Base-by-base conservation (phyloP, 2,329 filamentous ascomycete genomes). In the Aspergillus pseudoglaucus region DNA sequence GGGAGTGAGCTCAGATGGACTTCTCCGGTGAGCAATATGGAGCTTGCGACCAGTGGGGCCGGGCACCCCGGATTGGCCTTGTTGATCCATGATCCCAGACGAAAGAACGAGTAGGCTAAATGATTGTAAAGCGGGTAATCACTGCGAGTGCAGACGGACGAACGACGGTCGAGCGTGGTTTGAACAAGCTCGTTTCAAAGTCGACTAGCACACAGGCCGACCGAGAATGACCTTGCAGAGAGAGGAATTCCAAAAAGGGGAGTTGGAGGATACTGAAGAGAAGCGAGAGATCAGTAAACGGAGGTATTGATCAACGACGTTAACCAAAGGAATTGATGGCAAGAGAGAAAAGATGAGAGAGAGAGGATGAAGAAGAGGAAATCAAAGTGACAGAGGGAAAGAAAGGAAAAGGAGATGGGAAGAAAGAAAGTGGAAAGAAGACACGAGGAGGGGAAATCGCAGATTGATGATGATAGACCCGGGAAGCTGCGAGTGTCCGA, bases 1-100 rank as follows among this genome's bases (percentile, higher is more conserved):
- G 56, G 91, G 93, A 50, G 91, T 97, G 72, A 97, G 79, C 79
- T 97, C 93, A 59, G 93, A 97, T 57, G 91, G 93, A 75, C 90
- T 96, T 73, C 91, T 85, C 67, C 91, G 87, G 77, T 97, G 91
- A 65, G 91, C 91, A 74, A 97, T 96, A 76, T 97, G 90, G 69
- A 97, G 82, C 69, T 90, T 86, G 67, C 91, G 90, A 66, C 90
- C 90, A 68, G 85, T 75, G 63, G 88, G 88, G 60, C 89, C 90
- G 67, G 77, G 74, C 50, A 71, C 69, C 49, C 71, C 71, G 54
- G 71, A 69, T 60, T 75, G 69, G 61, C 80, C 79, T 70, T 84
- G 78, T 67, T 83, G 82, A 66, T 83, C 83, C 84, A 87, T 87
- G 67, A 60, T 64, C 46, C 52, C 51, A 50, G 55, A 54, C 47